Evolutionary conservation across 441 rosid species (phyloP).

Genomic region (Euphorbia celastroides): DNA sequence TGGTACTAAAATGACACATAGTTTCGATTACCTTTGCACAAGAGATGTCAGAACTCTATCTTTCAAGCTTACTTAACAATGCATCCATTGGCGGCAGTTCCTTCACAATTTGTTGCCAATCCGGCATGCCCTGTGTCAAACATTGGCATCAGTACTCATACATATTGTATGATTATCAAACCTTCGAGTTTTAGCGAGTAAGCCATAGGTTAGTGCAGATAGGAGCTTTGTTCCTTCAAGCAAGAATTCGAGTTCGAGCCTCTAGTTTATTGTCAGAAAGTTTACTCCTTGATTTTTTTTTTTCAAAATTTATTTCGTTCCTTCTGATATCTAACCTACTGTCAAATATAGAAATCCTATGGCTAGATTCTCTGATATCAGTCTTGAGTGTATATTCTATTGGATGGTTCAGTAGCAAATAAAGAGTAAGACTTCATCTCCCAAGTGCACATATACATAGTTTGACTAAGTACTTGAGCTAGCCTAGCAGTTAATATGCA

Average conservation of each 20-base stretch:
- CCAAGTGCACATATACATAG: neutral
- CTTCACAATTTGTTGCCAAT: conserved; percentile 70
- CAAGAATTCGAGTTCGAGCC: no score
- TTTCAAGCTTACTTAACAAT: conserved; percentile 78
- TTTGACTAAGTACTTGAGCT: neutral
- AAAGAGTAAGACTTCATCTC: neutral
- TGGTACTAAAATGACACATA: neutral
- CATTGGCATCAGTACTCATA: neutral
- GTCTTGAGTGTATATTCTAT: no score
- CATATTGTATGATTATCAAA: neutral
- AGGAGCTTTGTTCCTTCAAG: no score
- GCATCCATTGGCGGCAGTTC: conserved; percentile 85
- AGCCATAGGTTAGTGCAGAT: no score
- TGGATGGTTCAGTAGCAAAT: no score
- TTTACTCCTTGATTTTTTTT: no score
- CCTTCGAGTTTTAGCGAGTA: no score
- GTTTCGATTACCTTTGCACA: neutral
- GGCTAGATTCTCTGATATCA: no score
- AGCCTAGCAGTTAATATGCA: neutral
- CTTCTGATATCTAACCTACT: no score
- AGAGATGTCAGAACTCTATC: conserved; percentile 27
- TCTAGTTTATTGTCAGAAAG: no score
- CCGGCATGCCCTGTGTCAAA: conserved; percentile 80
- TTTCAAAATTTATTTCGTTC: no score
- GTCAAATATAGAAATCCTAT: no score